These are phyloP conservation scores for Monosporozyma aquatica DNA, from an alignment of 805 yeast species.

Conservation along the genomic window DNA sequence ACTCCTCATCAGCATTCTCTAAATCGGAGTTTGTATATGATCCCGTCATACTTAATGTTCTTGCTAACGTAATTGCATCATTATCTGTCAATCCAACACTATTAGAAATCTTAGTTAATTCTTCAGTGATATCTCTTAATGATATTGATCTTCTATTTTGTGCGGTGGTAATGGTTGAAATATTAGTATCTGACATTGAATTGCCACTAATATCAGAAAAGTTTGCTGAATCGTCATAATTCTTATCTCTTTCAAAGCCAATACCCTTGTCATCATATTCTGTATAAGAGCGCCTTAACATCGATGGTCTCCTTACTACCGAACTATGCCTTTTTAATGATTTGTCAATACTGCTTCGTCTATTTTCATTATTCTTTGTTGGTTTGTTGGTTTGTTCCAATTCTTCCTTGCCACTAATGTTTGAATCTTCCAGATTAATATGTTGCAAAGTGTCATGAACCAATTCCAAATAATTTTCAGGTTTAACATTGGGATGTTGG, in stretches of 20 bases:
- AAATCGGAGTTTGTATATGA: conserved; percentile 34
- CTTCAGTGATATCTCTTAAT: conserved; percentile 60
- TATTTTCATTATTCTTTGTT: conserved; percentile 3
- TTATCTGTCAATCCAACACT: conserved; percentile 70
- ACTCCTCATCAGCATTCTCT: conserved; percentile 6
- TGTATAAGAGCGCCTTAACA: conserved; percentile 27
- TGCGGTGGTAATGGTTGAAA: background rate
- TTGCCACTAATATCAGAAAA: background rate
- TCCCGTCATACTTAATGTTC: conserved; percentile 65
- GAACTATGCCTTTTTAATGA: conserved; percentile 13
- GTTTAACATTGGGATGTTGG: conserved; percentile 90
- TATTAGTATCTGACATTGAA: background rate
- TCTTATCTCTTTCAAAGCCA: conserved; percentile 5
- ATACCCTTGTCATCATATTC: conserved; percentile 26
- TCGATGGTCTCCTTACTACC: conserved; percentile 29
- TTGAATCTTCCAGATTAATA: conserved; percentile 14
- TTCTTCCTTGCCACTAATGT: background rate
- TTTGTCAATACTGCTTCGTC: background rate
- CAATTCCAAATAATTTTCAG: conserved; percentile 69
- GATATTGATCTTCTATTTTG: conserved; percentile 38
- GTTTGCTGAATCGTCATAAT: conserved; percentile 6
- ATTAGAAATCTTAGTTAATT: conserved; percentile 63
- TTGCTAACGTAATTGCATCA: conserved; percentile 75
- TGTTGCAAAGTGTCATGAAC: conserved; percentile 39
- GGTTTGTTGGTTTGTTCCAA: conserved; percentile 12